phyloP scores from a whole-genome alignment of 768 basidiomycete species.

The Lactifluus piperatus region DNA sequence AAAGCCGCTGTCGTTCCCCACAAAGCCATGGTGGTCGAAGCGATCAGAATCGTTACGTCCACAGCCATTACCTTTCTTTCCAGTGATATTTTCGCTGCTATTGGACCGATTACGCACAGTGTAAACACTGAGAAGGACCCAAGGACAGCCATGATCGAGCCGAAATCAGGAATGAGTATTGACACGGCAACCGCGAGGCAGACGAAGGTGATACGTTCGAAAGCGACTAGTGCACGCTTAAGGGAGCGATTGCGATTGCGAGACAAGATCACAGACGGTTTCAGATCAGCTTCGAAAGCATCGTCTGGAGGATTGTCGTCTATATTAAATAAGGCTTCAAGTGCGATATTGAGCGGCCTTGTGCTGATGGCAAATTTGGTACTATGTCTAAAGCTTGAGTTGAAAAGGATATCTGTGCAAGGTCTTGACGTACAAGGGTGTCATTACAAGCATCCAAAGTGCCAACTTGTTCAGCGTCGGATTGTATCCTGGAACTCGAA shows the following conservation, averaged over 20 bases:
- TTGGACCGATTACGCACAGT: slow-evolving; percentile 51
- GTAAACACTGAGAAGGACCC: slow-evolving; percentile 78
- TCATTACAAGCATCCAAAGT: slow-evolving; percentile 81
- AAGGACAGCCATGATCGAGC: slow-evolving; percentile 79
- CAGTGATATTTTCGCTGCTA: slow-evolving; percentile 60
- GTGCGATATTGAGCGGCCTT: slow-evolving; percentile 72
- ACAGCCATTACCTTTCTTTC: slow-evolving; percentile 38
- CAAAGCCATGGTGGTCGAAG: slow-evolving; percentile 55
- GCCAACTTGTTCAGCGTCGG: slow-evolving; percentile 59
- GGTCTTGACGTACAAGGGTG: slow-evolving; percentile 47
- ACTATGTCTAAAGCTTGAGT: slow-evolving; percentile 29
- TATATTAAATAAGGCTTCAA: slow-evolving; percentile 71
- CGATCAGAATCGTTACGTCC: slow-evolving; percentile 46
- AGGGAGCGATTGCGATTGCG: slow-evolving; percentile 26
- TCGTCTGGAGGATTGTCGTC: slow-evolving; percentile 30
- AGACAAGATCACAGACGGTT: slow-evolving; percentile 17
- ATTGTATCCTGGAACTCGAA: slow-evolving; percentile 66
- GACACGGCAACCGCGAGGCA: slow-evolving; percentile 57
- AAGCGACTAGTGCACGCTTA: slow-evolving; percentile 35
- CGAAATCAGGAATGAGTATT: slow-evolving; percentile 71
- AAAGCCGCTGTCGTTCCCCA: slow-evolving; percentile 74
- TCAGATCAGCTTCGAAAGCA: slow-evolving; percentile 19
- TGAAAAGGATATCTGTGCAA: background rate
- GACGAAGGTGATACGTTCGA: slow-evolving; percentile 54
- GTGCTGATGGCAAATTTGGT: slow-evolving; percentile 85